These are phyloP conservation scores for Alternaria angustiovoidea DNA, from an alignment of 2,329 filamentous ascomycete genomes.

Conservation along the genomic window DNA sequence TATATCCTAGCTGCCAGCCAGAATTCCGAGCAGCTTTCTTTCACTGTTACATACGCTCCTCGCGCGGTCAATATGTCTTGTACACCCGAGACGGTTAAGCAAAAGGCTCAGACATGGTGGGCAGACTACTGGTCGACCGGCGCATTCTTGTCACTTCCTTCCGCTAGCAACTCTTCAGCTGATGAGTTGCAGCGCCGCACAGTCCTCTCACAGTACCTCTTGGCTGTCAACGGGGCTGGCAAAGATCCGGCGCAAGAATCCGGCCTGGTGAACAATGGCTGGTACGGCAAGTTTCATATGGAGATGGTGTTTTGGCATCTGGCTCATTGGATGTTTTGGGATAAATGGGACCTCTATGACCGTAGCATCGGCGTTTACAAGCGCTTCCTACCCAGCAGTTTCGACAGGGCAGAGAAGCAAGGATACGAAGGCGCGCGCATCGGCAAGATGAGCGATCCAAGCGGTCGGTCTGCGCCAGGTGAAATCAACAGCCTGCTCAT, in stretches of 20 bases:
- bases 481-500: constrained; percentile 68
- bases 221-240: constrained; percentile 62
- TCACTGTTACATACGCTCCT: constrained; percentile 36
- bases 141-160: constrained; percentile 62
- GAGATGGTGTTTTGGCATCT: constrained; percentile 66
- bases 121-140: constrained; percentile 59
- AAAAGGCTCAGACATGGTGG: constrained; percentile 57
- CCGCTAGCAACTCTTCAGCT: constrained; percentile 50
- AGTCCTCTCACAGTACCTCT: constrained; percentile 63
- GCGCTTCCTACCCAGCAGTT: constrained; percentile 54
- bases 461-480: constrained; percentile 64
- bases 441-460: constrained; percentile 67
- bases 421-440: constrained; percentile 57
- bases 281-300: constrained; percentile 66
- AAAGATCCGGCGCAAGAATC: constrained; percentile 58
- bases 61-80: constrained; percentile 44
- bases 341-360: constrained; percentile 56
- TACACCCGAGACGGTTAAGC: constrained; percentile 34
- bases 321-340: constrained; percentile 61
- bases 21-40: constrained; percentile 33
- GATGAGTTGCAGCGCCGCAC: constrained; percentile 62
- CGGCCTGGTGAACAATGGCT: constrained; percentile 63
- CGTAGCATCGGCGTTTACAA: constrained; percentile 60
- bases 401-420: constrained; percentile 47
- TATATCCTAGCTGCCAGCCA: constrained; percentile 51